Evolutionary conservation across 1,284 basidiomycete species (phyloP).

Genomic region (Ceratorhiza oryzae-sativae): DNA sequence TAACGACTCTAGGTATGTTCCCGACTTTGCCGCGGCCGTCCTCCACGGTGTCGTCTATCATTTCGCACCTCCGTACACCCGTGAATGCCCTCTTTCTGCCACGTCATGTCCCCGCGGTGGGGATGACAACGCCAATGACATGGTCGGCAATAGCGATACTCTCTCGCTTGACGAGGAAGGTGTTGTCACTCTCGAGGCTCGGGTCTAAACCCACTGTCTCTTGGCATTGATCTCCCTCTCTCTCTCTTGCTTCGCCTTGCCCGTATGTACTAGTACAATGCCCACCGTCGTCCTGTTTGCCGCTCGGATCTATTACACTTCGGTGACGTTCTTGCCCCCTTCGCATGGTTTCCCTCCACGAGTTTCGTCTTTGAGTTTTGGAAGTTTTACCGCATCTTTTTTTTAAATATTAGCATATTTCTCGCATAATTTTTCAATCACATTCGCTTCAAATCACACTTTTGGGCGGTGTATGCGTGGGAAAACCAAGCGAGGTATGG

Average conservation of each 20-base stretch:
- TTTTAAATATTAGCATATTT: constrained; percentile 10
- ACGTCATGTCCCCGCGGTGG: constrained; percentile 25
- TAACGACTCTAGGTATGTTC: constrained; percentile 39
- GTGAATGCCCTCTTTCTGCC: constrained; percentile 36
- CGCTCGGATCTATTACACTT: neutral
- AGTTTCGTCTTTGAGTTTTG: constrained; percentile 1
- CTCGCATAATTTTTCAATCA: constrained; percentile 22
- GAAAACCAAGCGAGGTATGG: too few relatives aligned
- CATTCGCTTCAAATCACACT: constrained; percentile 13
- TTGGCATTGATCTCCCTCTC: neutral
- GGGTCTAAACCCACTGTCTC: constrained; percentile 8
- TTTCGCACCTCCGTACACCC: constrained; percentile 41
- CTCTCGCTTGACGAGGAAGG: constrained; percentile 34
- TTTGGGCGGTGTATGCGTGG: neutral
- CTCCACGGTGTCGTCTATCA: constrained; percentile 38
- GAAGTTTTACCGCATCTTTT: neutral
- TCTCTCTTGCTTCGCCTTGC: constrained; percentile 9
- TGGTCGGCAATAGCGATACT: constrained; percentile 6
- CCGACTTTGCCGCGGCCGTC: constrained; percentile 39
- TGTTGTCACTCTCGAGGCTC: constrained; percentile 37
- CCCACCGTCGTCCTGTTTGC: neutral
- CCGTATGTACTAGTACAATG: neutral
- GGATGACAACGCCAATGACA: neutral
- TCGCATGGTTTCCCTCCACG: constrained; percentile 12
- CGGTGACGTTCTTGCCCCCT: neutral